Evolutionary conservation across 352 stramenopile genomes (phyloP), one percentile per base, ranked within the genome.

Genomic region (Phytophthora litchii): DNA sequence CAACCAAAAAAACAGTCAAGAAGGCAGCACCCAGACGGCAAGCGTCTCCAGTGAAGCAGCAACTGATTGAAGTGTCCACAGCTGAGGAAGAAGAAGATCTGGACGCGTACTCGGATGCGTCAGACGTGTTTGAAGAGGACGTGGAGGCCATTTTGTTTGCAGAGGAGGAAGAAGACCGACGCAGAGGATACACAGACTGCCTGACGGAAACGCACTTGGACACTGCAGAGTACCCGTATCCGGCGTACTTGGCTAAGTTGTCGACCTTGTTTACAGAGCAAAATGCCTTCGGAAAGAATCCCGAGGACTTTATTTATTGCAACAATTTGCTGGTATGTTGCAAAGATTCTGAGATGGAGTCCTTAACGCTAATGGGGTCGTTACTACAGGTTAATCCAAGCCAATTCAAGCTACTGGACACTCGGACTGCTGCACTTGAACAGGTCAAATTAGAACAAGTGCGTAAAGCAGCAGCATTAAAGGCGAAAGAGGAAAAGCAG

Each of bases 111-210:
- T 86, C 76, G 40, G 76, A 72, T 41, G 76, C 86, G 32, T 90
- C 83, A 3, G 83, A 92, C 38, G 76, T 89, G 51, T 92, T 90
- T 41, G 83, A 92, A 50, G 83, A 92, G 40, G 83, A 92, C 34
- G 61, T 84, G 29, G 83, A 90, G 51, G 71, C 80, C 21, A 64
- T 90, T 29, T 54, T 89, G 54, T 87, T 77, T 45, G 63, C 74
- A 32, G 80, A 92, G 37, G 65, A 67, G 58, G 58, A 88, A 50
- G 67, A 79, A 49, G 58, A 79, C 17, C 54, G 68, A 31, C 52
- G 61, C 10, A 69, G 67, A 47, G 80, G 80, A 0, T 80, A 74
- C 40, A 80, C 66, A 1, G 76, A 86, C 46, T 77, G 64, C 62
- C 46, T 77, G 23, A 64, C 77, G 14, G 83, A 92, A 42, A 74